A percentile compares a stretch with the other conserved stretches of the same genome.
Evolutionary conservation across 2,329 filamentous ascomycete genomes (phyloP).

Genomic region (Ceratocystis papillata): DNA sequence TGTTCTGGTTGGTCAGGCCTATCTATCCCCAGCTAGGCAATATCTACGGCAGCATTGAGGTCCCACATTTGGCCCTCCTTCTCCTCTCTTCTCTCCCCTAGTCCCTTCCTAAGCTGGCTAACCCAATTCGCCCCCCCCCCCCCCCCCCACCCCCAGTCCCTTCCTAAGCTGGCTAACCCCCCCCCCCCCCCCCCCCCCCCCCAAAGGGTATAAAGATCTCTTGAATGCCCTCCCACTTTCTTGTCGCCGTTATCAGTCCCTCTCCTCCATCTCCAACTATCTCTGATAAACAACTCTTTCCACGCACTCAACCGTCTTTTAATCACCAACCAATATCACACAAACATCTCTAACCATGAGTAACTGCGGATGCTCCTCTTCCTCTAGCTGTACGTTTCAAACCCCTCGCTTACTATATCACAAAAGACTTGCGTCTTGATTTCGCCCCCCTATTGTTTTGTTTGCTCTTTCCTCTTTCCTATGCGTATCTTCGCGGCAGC

Average conservation of each 20-base stretch:
- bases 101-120: not conserved
- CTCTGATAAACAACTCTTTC: not conserved
- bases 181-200: not conserved
- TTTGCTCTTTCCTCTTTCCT: not conserved
- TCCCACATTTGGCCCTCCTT: not conserved
- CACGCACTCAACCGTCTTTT: conserved; percentile 2
- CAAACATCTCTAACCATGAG: conserved; percentile 18
- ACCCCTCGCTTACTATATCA: too few relatives aligned
- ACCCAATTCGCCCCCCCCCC: not conserved
- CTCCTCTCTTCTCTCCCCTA: not conserved
- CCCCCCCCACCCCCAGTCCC: not conserved
- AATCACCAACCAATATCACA: not conserved
- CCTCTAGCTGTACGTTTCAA: conserved; percentile 18
- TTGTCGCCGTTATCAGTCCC: not conserved
- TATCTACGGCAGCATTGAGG: not conserved
- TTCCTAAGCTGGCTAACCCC: not conserved
- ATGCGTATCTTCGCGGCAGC: not conserved
- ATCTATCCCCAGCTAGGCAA: not conserved
- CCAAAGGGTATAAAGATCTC: conserved; percentile 2
- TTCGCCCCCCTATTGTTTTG: not conserved
- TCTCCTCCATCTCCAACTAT: not conserved
- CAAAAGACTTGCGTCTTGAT: not conserved
- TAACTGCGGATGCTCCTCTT: conserved; percentile 20
- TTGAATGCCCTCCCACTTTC: not conserved
- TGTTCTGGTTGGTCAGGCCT: not conserved